Conservation (phyloP, 1,284 basidiomycete genomes). For the Hypsizygus ulmarius region DNA sequence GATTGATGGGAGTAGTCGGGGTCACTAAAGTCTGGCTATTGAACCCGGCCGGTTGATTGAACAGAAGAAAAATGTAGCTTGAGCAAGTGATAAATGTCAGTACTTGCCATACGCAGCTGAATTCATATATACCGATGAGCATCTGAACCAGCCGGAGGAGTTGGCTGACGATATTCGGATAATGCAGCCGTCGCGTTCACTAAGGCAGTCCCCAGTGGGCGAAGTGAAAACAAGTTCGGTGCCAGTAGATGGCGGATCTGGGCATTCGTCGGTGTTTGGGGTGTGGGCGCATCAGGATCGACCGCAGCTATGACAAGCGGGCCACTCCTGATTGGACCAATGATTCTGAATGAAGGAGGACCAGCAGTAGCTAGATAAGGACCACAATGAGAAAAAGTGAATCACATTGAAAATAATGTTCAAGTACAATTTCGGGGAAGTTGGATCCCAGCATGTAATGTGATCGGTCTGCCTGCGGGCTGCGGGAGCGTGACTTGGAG, state of each 20-base stretch:
- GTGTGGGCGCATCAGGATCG: conserved; percentile 53
- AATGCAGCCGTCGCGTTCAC: conserved; percentile 44
- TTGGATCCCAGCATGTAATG: conserved; percentile 7
- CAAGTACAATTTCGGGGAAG: neutral
- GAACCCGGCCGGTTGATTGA: neutral
- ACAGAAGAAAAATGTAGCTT: neutral
- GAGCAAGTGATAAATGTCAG: neutral
- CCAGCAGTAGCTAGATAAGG: conserved; percentile 39
- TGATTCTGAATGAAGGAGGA: conserved; percentile 39
- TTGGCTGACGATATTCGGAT: conserved; percentile 45
- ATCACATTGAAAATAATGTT: too few relatives aligned
- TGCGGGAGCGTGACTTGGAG: conserved; percentile 9
- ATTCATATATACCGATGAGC: conserved; percentile 43
- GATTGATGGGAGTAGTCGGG: conserved; percentile 33
- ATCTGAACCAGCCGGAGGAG: conserved; percentile 50
- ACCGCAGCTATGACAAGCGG: conserved; percentile 47
- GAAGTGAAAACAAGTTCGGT: conserved; percentile 36
- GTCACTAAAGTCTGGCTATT: conserved; percentile 38
- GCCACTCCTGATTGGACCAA: conserved; percentile 27
- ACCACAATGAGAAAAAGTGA: neutral
- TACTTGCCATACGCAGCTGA: neutral
- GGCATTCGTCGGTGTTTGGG: conserved; percentile 40
- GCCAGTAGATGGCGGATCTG: conserved; percentile 55
- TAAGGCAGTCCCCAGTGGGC: conserved; percentile 8
- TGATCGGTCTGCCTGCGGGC: neutral